Evolutionary conservation across 441 rosid species (phyloP).

Genomic region (Aleurites moluccanus): DNA sequence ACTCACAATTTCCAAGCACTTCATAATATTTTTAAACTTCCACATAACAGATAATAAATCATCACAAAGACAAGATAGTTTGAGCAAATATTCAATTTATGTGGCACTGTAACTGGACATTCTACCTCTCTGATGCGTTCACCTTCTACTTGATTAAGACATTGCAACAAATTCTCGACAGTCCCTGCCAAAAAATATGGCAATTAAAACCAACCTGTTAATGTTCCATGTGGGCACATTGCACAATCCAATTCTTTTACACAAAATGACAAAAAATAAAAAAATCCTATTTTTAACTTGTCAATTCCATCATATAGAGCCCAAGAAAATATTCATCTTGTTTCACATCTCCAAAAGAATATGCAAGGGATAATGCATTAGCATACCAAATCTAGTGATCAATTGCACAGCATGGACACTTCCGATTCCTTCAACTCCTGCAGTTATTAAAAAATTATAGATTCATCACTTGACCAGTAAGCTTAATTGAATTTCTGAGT

Average conservation of each 20-base stretch:
- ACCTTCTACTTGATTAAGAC: conserved; percentile 67
- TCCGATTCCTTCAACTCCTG: conserved; percentile 95
- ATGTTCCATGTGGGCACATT: not conserved
- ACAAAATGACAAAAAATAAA: not conserved
- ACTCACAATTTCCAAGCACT: not conserved
- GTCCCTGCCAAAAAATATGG: conserved; percentile 46
- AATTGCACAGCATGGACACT: conserved; percentile 72
- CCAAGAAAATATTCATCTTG: not conserved
- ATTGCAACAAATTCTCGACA: conserved; percentile 70
- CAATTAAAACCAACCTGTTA: conserved; percentile 10
- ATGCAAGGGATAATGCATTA: conserved; percentile 8
- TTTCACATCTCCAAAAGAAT: conserved; percentile 12
- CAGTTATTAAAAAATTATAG: conserved; percentile 23
- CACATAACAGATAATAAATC: not conserved
- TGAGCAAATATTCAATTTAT: conserved; percentile 16
- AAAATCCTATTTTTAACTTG: not conserved
- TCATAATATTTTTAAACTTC: not conserved
- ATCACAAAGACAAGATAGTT: not conserved
- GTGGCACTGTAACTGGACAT: conserved; percentile 7
- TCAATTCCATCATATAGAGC: not conserved
- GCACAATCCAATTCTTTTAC: not conserved
- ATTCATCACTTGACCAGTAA: not conserved
- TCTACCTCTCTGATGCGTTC: conserved; percentile 62
- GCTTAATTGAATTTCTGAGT: not conserved
- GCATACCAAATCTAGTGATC: conserved; percentile 74